phyloP scores from a whole-genome alignment of 495 filamentous ascomycete genomes.

The Penicillium cataractarum region DNA sequence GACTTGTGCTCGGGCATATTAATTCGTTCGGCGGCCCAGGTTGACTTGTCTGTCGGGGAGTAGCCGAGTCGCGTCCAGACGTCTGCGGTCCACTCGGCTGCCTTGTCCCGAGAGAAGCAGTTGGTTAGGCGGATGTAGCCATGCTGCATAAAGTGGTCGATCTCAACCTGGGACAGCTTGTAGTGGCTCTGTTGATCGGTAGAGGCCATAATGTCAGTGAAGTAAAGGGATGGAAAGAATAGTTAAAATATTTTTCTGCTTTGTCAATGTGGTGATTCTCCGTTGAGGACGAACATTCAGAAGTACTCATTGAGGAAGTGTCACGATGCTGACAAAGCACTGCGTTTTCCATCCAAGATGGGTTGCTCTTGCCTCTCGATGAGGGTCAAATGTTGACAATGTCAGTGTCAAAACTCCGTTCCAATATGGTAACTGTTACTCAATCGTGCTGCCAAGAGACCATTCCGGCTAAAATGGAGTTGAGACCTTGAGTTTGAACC shows the following conservation, averaged over 20 bases:
- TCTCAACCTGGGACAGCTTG: slow-evolving; percentile 60
- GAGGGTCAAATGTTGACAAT: neutral
- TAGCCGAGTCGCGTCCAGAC: slow-evolving; percentile 73
- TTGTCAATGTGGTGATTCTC: neutral
- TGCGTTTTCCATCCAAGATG: neutral
- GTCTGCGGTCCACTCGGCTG: slow-evolving; percentile 56
- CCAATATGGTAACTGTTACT: neutral
- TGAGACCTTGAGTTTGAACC: neutral
- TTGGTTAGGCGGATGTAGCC: slow-evolving; percentile 63
- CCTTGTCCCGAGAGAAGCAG: slow-evolving; percentile 66
- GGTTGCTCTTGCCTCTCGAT: neutral
- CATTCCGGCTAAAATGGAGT: slow-evolving; percentile 18
- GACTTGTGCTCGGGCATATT: slow-evolving; percentile 66
- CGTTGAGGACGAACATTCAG: neutral
- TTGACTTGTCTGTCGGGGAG: slow-evolving; percentile 66
- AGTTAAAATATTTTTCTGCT: neutral
- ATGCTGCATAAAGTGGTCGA: slow-evolving; percentile 66
- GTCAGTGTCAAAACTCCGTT: neutral
- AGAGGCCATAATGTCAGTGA: neutral
- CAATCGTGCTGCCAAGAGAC: slow-evolving; percentile 2
- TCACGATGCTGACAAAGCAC: slow-evolving; percentile 3
- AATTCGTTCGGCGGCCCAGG: slow-evolving; percentile 62
- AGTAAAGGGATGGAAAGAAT: neutral
- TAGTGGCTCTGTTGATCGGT: neutral
- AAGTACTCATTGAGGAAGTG: neutral